phyloP scores from a whole-genome alignment of 306 rosid species.

The Gynostemma pentaphyllum region DNA sequence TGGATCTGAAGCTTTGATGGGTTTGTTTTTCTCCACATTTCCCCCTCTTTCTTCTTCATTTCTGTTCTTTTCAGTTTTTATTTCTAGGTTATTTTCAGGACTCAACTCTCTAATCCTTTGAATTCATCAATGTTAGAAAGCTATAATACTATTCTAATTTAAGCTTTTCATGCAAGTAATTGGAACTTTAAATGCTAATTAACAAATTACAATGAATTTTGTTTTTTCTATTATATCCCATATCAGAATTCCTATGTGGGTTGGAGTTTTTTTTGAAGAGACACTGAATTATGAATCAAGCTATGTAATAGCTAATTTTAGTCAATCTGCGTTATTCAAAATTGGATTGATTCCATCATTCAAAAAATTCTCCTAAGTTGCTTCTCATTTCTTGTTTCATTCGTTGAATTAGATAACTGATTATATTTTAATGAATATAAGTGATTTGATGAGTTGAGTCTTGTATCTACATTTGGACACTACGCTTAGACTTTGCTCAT shows the following conservation, averaged over 20 bases:
- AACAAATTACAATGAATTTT: too few species aligned
- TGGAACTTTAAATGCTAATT: too few species aligned
- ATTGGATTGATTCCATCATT: not conserved
- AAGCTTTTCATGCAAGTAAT: too few species aligned
- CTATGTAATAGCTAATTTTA: not conserved
- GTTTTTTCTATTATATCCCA: too few species aligned
- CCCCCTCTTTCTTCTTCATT: not conserved
- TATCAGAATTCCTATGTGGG: too few species aligned
- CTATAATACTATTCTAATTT: too few species aligned
- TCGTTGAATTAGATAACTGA: not conserved
- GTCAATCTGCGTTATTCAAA: not conserved
- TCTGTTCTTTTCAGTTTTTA: not conserved
- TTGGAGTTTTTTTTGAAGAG: not conserved
- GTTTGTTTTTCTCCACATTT: constrained; percentile 21
- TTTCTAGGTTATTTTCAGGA: too few species aligned
- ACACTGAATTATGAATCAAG: not conserved
- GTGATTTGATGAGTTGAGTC: not conserved
- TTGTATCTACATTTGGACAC: not conserved
- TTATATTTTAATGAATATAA: not conserved
- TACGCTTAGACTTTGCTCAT: not conserved
- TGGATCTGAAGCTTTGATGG: constrained; percentile 96
- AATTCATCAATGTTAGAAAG: too few species aligned
- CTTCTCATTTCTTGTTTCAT: not conserved
- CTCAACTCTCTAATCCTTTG: not conserved
- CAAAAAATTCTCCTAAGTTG: not conserved